Base-by-base conservation (phyloP, 73 alveolate genomes). In the Symbiodinium natans region DNA sequence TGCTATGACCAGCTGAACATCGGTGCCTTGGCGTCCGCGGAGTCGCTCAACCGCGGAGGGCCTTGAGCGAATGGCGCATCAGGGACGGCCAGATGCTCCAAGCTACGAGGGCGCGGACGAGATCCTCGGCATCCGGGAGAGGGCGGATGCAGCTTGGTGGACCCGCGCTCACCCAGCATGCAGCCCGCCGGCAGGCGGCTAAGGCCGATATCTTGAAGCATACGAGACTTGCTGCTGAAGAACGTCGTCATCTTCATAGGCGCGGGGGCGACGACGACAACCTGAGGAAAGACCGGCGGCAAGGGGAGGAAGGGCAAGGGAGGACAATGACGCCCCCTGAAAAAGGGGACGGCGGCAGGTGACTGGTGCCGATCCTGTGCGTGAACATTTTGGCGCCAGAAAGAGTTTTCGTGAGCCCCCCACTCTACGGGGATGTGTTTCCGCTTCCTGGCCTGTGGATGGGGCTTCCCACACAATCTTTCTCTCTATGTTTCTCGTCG, bases 131-230 rank as follows among this genome's bases (percentile, higher is more conserved):
- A 10, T 73, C 43, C 40, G 84, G 29, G 84, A 73, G 84, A 13
- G 21, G 29, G 40, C 29, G n/a, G 84, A 73, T 13, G 84, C 1
- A 73, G 84, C 46, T 2, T 73, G 84, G 41, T 73, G n/a, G 84
- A 73, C 46, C 84, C 84, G 84, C 84, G 4, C 29, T 73, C 13
- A 73, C 84, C 31, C 84, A 73, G 84, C 41, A 73, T 27, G 84
- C 84, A 13, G 84, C 84, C 43, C 10, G 42, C 15, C 40, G 41
- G 29, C 43, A n/a, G 31, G 84, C 84, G 1, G 41, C 84, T 0
- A 73, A 34, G 46, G 84, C 84, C 41, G 84, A 73, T 2, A 33
- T 73, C 43, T 2, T 73, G 42, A 19, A 33, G 46, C 84, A 73
- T 2, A 73, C 84, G 10, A 19, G 84, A 1, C 42, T 73, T 1